Conservation (phyloP, 2,329 filamentous ascomycete genomes). For the Colletotrichum sp. region DNA sequence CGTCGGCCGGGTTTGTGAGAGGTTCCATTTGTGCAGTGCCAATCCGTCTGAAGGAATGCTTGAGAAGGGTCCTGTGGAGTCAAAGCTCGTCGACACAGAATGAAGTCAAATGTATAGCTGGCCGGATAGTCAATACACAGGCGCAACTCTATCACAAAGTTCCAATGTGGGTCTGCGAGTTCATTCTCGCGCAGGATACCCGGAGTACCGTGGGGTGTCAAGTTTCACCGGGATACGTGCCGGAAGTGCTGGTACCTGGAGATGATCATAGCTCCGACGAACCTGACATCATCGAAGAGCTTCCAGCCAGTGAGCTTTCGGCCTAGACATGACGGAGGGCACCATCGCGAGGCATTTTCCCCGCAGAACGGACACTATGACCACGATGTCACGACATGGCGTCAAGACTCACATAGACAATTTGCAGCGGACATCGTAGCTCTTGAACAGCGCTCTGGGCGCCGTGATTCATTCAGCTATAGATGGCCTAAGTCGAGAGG, state of each 20-base stretch:
- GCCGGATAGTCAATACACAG: not conserved
- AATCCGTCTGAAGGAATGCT: not conserved
- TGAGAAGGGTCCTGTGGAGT: not conserved
- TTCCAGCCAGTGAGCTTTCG: not conserved
- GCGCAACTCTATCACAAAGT: not conserved
- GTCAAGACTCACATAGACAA: not conserved
- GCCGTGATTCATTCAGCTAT: not conserved
- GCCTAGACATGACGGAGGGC: fast-evolving
- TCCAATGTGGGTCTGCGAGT: not conserved
- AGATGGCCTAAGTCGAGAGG: constrained; percentile 50
- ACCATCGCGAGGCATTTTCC: not conserved
- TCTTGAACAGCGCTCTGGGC: not conserved
- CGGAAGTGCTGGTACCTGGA: not conserved
- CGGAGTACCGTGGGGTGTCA: not conserved
- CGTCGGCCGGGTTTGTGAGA: not conserved
- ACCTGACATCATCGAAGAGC: not conserved
- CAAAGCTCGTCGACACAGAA: not conserved
- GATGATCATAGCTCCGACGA: not conserved
- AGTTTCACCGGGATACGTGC: not conserved
- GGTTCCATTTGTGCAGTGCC: not conserved
- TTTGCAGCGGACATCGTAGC: fast-evolving
- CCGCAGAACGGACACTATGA: not conserved
- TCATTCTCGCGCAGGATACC: not conserved
- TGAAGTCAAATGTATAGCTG: too few relatives aligned
- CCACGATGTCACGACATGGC: not conserved